Conservation (phyloP, 306 rosid species). For the Morella rubra region DNA sequence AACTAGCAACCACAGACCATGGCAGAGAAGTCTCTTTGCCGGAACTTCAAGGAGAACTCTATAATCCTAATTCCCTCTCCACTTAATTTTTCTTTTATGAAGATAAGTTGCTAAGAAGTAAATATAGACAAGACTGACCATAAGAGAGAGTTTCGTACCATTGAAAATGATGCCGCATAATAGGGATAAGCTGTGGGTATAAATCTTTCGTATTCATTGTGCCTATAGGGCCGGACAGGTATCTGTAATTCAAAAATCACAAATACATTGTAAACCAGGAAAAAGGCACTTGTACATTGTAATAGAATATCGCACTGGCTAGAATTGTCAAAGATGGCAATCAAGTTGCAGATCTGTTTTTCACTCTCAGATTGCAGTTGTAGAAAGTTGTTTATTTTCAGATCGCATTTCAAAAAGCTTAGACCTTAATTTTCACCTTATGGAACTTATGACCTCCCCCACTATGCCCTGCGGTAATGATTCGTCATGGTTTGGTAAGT, state of each 20-base stretch:
- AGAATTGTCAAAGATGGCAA: neutral
- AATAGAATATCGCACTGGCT: neutral
- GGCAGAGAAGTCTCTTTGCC: neutral
- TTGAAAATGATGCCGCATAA: constrained; percentile 85
- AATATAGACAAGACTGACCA: neutral
- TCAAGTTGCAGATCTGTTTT: neutral
- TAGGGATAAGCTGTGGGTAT: constrained; percentile 95
- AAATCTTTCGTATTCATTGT: constrained; percentile 95
- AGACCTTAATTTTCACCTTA: neutral
- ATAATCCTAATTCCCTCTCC: neutral
- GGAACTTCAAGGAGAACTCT: neutral
- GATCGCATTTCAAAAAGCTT: neutral
- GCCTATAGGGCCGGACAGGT: constrained; percentile 94
- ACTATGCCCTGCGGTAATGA: too few relatives aligned
- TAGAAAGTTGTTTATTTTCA: neutral
- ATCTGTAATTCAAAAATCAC: constrained; percentile 59
- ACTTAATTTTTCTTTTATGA: too few relatives aligned
- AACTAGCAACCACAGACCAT: neutral
- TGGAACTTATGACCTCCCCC: neutral
- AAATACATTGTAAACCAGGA: neutral
- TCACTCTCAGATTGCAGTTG: neutral
- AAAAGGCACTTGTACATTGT: neutral
- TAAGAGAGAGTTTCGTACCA: constrained; percentile 47
- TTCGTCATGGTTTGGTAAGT: too few relatives aligned
- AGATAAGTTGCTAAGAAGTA: neutral